Conservation (phyloP, 768 basidiomycete species). For the Candolleomyces aberdarensis region DNA sequence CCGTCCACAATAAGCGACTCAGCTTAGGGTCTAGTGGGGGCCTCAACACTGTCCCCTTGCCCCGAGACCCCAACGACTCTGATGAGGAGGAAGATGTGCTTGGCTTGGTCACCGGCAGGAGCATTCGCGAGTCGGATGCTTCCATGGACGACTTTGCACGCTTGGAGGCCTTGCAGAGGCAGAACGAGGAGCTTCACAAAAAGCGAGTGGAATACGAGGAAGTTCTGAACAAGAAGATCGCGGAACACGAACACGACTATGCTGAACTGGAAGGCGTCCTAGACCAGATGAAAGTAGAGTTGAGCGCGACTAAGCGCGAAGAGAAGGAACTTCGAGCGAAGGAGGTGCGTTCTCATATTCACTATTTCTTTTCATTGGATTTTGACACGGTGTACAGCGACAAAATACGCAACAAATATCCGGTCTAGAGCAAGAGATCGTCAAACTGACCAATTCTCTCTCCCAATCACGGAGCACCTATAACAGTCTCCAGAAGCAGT, state of each 20-base stretch:
- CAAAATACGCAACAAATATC: constrained; percentile 63
- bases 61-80: constrained; percentile 49
- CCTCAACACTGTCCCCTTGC: constrained; percentile 59
- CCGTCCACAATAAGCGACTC: constrained; percentile 27
- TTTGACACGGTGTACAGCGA: constrained; percentile 38
- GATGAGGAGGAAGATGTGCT: constrained; percentile 53
- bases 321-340: constrained; percentile 90
- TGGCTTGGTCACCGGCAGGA: constrained; percentile 61
- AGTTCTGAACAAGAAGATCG: constrained; percentile 59
- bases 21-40: constrained; percentile 24
- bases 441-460: constrained; percentile 68
- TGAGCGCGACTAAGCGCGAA: constrained; percentile 79
- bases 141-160: constrained; percentile 74
- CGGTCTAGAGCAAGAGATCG: constrained; percentile 74
- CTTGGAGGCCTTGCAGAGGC: constrained; percentile 67
- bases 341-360: constrained; percentile 51
- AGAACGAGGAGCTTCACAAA: constrained; percentile 70
- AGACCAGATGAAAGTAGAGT: constrained; percentile 76
- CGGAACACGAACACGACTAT: constrained; percentile 78
- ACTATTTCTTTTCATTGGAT: not conserved
- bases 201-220: constrained; percentile 76
- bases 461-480: constrained; percentile 74
- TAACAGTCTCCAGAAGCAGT: constrained; percentile 78
- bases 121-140: constrained; percentile 54
- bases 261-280: constrained; percentile 74